Evolutionary conservation across 345 rosid species (phyloP), one percentile per base, ranked within the genome.

Genomic region (Firmiana major): DNA sequence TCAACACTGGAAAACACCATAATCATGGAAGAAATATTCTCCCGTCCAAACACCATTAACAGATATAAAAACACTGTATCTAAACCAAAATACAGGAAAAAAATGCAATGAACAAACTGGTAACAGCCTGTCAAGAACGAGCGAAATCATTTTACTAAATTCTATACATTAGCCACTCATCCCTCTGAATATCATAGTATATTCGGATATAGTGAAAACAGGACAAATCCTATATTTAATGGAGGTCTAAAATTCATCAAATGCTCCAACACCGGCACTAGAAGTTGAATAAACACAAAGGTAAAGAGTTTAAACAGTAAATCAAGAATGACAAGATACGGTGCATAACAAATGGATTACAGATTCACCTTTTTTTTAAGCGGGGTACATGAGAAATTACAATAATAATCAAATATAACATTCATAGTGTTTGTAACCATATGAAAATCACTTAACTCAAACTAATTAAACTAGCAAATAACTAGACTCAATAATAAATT

Each of bases 51-150:
- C 71, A 66, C 53, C 34, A 66, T 21, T 12, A 22, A 26, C 19
- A 22, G 49, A 68, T 6, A 13, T 64, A 87, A 84, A 87, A 84
- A 87, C 40, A 36, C 40, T 36, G 40, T 36, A n/a, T n/a, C 0
- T 24, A 74, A 0, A 4, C 12, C 5, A 34, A 6, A 15, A 16
- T 1, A 36, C 1, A 13, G 7, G 40, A 2, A 53, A 16, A 19
- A 34, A 8, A 28, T 9, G 63, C 51, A 53, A 21, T 0, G 22
- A 57, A 40, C 53, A 58, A 40, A 42, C 22, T 13, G 15, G 38
- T 3, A 19, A 9, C 17, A 62, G 31, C 54, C 2, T 9, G 19
- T 26, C 3, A 57, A 36, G n/a, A 53, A 19, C 64, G 15, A 15
- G 36, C 13, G 51, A 58, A 58, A 58, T 15, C 22, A 48, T 69